These are phyloP conservation scores for Trametes pubescens DNA, from an alignment of 1,284 basidiomycete species.

Conservation along the genomic window DNA sequence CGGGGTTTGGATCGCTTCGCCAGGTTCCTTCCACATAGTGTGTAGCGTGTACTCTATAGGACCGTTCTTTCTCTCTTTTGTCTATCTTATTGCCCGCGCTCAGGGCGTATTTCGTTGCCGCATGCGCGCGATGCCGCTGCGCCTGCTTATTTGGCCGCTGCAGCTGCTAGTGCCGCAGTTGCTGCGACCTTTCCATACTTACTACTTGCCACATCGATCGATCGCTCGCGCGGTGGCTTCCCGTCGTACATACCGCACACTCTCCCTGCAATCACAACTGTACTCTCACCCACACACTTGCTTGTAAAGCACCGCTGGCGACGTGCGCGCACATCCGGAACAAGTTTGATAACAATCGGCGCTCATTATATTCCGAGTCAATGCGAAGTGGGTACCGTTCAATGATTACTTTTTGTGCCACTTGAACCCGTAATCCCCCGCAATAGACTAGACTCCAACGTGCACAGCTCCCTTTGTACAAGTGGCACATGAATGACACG, in stretches of 20 bases:
- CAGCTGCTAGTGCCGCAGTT: background rate
- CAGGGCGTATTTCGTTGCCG: slow-evolving; percentile 18
- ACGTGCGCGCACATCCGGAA: too few relatives aligned
- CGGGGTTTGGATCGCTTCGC: slow-evolving; percentile 17
- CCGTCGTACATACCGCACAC: slow-evolving; percentile 11
- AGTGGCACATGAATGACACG: too few relatives aligned
- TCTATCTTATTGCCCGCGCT: slow-evolving; percentile 23
- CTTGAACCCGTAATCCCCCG: too few relatives aligned
- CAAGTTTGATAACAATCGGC: too few relatives aligned
- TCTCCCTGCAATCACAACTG: slow-evolving; percentile 24
- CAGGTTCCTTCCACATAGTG: slow-evolving; percentile 1
- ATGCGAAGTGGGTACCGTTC: too few relatives aligned
- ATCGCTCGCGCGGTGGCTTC: background rate
- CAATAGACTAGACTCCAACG: too few relatives aligned
- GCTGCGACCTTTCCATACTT: background rate
- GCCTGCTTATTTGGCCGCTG: background rate
- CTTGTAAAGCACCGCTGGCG: too few relatives aligned
- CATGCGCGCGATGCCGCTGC: background rate
- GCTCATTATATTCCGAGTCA: too few relatives aligned
- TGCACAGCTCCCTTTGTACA: too few relatives aligned
- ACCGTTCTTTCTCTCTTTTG: slow-evolving; percentile 10
- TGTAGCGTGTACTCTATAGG: slow-evolving; percentile 20
- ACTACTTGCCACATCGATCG: background rate
- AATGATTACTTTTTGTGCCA: too few relatives aligned
- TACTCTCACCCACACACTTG: slow-evolving; percentile 1